Conservation (phyloP, 352 stramenopile species). For the Blastocystis sp. region DNA sequence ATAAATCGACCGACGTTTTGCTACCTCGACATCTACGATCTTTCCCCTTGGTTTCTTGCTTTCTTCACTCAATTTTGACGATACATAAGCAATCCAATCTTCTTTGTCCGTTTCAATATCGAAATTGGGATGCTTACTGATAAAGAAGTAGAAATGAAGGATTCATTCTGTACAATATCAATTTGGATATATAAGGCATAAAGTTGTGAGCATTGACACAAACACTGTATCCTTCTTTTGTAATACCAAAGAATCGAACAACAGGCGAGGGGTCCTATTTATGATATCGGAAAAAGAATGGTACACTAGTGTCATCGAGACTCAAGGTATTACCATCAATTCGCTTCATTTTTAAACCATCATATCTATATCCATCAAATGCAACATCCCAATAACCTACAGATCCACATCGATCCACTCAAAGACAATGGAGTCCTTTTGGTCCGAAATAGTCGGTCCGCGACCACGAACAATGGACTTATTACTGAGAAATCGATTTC, state of each 20-base stretch:
- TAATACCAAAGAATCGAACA: constrained; percentile 91
- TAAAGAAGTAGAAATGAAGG: constrained; percentile 63
- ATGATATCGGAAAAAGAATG: constrained; percentile 30
- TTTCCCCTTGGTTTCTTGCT: not conserved
- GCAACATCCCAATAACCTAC: constrained; percentile 68
- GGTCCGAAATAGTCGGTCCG: not conserved
- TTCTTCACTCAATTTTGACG: constrained; percentile 64
- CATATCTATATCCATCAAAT: constrained; percentile 45
- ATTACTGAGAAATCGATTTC: not conserved
- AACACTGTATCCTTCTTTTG: constrained; percentile 84
- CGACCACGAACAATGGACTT: not conserved
- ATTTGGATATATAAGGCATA: constrained; percentile 77
- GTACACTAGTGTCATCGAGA: constrained; percentile 44
- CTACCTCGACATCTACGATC: constrained; percentile 47
- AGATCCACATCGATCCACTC: constrained; percentile 99
- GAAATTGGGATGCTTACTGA: constrained; percentile 63
- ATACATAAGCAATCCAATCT: constrained; percentile 73
- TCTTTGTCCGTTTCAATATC: constrained; percentile 68
- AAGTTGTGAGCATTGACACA: constrained; percentile 93
- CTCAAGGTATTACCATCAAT: not conserved
- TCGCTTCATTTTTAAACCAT: constrained; percentile 57
- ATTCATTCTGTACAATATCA: constrained; percentile 67
- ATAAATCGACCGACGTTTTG: constrained; percentile 65
- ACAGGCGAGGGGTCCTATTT: constrained; percentile 75
- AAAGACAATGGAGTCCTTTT: constrained; percentile 67